Conservation (phyloP, 306 rosid species). For the Oemleria cerasiformis region DNA sequence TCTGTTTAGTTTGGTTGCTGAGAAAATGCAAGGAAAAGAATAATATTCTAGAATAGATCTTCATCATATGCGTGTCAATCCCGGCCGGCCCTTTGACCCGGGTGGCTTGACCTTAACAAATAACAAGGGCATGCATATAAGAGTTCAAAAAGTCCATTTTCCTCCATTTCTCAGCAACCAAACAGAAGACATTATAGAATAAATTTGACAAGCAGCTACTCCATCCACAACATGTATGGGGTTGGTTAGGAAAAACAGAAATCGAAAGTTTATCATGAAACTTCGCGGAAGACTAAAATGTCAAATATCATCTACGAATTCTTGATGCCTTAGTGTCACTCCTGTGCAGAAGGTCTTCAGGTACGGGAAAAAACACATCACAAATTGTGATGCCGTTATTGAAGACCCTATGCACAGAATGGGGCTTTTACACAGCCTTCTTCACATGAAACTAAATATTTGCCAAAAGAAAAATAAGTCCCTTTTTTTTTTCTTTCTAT, state of each 20-base stretch:
- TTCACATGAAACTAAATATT: no score
- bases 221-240: no score
- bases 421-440: no score
- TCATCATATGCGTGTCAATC: not conserved
- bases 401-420: no score
- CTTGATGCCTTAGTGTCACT: not conserved
- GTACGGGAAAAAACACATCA: no score
- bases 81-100: not conserved
- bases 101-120: conserved; percentile 5
- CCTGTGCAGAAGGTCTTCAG: no score
- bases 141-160: not conserved
- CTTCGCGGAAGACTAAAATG: not conserved
- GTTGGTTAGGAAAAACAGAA: not conserved
- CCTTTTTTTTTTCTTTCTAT: no score
- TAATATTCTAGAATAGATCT: not conserved
- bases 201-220: no score
- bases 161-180: conserved; percentile 1
- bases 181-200: not conserved
- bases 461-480: no score
- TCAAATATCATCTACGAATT: not conserved
- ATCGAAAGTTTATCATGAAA: not conserved
- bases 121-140: not conserved
- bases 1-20: not conserved
- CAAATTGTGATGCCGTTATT: no score
- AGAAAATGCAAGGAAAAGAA: conserved; percentile 16